Evolutionary conservation across 1,139 yeast genomes (phyloP).

Genomic region (Lodderomyces oxycetoniae): DNA sequence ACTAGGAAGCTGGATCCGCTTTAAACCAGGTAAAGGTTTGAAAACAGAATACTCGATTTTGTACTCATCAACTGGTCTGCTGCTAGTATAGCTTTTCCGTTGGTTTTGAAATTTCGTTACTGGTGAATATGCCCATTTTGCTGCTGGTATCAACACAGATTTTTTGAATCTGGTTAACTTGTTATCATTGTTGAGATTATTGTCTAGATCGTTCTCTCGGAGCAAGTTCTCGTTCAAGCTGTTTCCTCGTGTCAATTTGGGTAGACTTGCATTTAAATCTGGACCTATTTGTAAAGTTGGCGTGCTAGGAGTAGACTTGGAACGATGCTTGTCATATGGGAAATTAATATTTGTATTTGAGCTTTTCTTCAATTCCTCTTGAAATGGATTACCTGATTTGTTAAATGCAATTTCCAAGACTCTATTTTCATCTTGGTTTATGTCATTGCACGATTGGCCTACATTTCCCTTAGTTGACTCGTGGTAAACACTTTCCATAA

Average conservation of each 20-base stretch:
- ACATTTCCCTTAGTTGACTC: no score
- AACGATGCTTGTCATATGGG: no score
- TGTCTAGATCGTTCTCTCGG: constrained; percentile 7
- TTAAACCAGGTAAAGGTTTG: constrained; percentile 17
- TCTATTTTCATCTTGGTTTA: no score
- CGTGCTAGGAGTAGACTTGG: no score
- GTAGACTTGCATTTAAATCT: no score
- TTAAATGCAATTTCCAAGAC: no score
- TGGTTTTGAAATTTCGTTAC: constrained; percentile 10
- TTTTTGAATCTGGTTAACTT: constrained; percentile 21
- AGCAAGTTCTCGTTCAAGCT: constrained; percentile 9
- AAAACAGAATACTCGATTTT: constrained; percentile 27
- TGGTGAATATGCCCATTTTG: constrained; percentile 25
- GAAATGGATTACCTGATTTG: no score
- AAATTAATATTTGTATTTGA: no score
- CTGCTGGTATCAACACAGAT: constrained; percentile 26
- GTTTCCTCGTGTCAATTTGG: constrained; percentile 12
- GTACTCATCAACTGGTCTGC: constrained; percentile 13
- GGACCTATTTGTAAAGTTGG: no score
- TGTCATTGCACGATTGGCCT: no score
- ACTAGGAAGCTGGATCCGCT: constrained; percentile 9
- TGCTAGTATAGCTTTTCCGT: not conserved
- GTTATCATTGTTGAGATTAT: constrained; percentile 1
- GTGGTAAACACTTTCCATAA: no score
- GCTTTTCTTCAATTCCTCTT: no score